Evolutionary conservation across 2,329 filamentous ascomycete species (phyloP).

Genomic region (Trichophyton equinum): DNA sequence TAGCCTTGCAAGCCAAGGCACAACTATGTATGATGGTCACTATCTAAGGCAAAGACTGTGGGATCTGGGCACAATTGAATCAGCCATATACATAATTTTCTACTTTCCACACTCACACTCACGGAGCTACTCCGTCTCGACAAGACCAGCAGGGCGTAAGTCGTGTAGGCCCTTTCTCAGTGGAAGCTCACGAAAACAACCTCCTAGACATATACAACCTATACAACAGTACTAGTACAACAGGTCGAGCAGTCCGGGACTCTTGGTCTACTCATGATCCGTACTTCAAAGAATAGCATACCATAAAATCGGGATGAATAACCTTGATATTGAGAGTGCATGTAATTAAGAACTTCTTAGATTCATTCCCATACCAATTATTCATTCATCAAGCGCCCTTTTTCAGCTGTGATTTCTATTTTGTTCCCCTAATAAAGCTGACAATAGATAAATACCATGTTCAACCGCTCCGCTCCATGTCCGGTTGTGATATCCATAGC

Average conservation of each 20-base stretch:
- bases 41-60: not conserved
- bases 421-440: not conserved
- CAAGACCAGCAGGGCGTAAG: too few species aligned
- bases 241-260: too few species aligned
- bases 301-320: not conserved
- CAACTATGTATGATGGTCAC: not conserved
- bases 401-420: slow-evolving; percentile 2
- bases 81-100: not conserved
- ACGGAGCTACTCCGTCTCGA: too few species aligned
- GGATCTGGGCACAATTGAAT: not conserved
- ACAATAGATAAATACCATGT: slow-evolving; percentile 1
- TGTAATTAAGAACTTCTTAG: not conserved
- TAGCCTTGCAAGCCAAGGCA: not conserved
- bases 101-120: not conserved
- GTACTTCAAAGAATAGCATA: not conserved
- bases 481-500: not conserved
- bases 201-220: too few species aligned
- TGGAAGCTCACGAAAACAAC: too few species aligned
- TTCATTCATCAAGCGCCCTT: not conserved
- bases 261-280: too few species aligned
- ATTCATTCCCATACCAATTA: slow-evolving; percentile 1
- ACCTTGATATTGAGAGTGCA: not conserved
- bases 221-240: too few species aligned
- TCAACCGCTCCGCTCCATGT: slow-evolving; percentile 1
- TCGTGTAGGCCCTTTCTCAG: too few species aligned